Base-by-base conservation (phyloP, 176 grass and related monocot genomes). In the Aegilops bicornis region DNA sequence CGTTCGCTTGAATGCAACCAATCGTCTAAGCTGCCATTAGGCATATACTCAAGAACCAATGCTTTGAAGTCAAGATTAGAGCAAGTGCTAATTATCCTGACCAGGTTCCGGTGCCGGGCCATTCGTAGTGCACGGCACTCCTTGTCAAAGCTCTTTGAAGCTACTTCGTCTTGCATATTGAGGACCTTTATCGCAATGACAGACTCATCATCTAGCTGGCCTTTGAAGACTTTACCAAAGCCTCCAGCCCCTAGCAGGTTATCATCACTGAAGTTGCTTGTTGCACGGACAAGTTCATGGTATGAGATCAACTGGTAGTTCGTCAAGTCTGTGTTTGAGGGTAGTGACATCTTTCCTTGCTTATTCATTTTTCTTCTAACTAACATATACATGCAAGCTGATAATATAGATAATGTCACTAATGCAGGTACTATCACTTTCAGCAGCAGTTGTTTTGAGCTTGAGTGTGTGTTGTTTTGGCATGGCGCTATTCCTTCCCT, bases 401-500 rank as follows among this genome's bases (percentile, higher is more conserved):
- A 31, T 52, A 40, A 50, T 82, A 77, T n/a, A 48, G 40, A 36
- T 23, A 78, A 37, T 31, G 39, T 40, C 25, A 78, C 30, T 0
- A 78, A 30, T 70, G 50, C 52, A 39, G 79, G 72, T 39, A 86
- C n/a, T 64, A 86, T 8, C 8, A 78, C 23, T 86, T 82, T 48
- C 69, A 90, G 13, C 10, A 86, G 42, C 6, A 15, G 1, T 12
- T 16, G 11, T 35, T 80, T 84, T 36, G 59, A 23, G 3, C 22
- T n/a, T 52, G 78, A 78, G 5, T 71, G 83, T 76, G 13, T 22
- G 11, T n/a, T 63, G 16, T 71, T 69, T 12, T 56, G 70, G 19
- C 86, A 91, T 50, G 52, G 70, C 7, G 68, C 24, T 76, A 88
- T 80, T 76, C 82, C 89, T 61, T 52, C 50, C 7, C 30, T 61